These are phyloP conservation scores for Fusarium scirpi DNA, from an alignment of 2,329 filamentous ascomycete genomes.

Conservation along the genomic window DNA sequence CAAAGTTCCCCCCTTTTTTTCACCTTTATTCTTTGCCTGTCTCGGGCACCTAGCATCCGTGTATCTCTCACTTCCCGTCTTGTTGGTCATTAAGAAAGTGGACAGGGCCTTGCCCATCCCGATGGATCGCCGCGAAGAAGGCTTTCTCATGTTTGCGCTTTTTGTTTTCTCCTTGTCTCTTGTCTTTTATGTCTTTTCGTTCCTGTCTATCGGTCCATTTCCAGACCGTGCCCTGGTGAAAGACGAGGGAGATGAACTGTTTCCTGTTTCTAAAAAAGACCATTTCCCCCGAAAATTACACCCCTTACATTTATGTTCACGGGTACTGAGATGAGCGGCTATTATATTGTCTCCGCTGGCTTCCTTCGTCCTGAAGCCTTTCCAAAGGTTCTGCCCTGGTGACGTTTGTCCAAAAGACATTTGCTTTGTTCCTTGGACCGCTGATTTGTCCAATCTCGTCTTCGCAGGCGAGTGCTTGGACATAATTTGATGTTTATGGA, in stretches of 20 bases:
- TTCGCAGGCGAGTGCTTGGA: not conserved
- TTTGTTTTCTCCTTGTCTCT: constrained; percentile 25
- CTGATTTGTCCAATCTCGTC: not conserved
- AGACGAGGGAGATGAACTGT: constrained; percentile 33
- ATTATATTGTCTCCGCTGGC: constrained; percentile 7
- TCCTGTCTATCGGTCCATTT: constrained; percentile 41
- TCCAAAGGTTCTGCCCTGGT: constrained; percentile 3
- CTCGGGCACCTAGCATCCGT: constrained; percentile 38
- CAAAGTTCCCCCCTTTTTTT: constrained; percentile 41
- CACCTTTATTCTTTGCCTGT: constrained; percentile 32
- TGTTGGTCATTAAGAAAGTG: constrained; percentile 39
- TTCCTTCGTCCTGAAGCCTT: constrained; percentile 6
- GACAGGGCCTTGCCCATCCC: constrained; percentile 29
- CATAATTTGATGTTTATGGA: not conserved
- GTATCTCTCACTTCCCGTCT: constrained; percentile 36
- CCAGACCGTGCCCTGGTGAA: constrained; percentile 16
- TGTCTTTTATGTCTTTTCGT: constrained; percentile 40
- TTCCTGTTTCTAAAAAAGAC: constrained; percentile 27
- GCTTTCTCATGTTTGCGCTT: constrained; percentile 44
- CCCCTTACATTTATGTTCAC: constrained; percentile 34
- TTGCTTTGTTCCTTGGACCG: not conserved
- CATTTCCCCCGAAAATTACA: constrained; percentile 14
- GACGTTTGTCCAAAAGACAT: constrained; percentile 8
- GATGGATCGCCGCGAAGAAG: constrained; percentile 49
- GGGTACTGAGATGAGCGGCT: constrained; percentile 13